Evolutionary conservation across 208 protist species (phyloP).

Genomic region (Phytomonas francai): DNA sequence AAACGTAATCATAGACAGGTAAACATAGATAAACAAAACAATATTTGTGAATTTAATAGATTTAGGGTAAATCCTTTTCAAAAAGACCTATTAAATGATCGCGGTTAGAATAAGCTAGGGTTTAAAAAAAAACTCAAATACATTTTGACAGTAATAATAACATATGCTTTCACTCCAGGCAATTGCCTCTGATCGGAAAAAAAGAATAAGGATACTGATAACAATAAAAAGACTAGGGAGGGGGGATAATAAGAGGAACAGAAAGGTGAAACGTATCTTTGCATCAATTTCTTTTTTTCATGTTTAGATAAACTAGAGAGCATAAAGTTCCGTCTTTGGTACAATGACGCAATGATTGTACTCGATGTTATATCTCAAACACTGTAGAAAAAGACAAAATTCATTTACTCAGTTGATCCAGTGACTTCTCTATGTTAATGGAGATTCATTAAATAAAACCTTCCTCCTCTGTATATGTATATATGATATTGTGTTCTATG

Average conservation of each 20-base stretch:
- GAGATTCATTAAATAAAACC: neutral
- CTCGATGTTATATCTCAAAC: neutral
- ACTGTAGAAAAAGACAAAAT: neutral
- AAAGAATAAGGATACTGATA: neutral
- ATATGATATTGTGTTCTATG: neutral
- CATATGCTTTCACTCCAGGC: neutral
- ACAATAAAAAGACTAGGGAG: slow-evolving; percentile 1
- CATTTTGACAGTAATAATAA: neutral
- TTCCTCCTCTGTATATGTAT: neutral
- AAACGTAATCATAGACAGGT: slow-evolving; percentile 1
- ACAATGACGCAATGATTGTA: neutral
- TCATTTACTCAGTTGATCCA: neutral
- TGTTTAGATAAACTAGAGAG: neutral
- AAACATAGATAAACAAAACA: neutral
- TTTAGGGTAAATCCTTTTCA: neutral
- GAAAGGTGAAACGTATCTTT: neutral
- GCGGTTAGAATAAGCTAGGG: neutral
- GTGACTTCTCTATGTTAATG: neutral
- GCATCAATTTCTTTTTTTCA: slow-evolving; percentile 3
- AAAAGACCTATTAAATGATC: neutral
- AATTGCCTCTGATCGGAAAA: neutral
- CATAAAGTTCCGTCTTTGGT: neutral
- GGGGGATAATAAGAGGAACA: neutral
- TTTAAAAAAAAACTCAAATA: neutral
- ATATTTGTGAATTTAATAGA: neutral